Evolutionary conservation across 345 rosid species (phyloP), one percentile per base, ranked within the genome.

Genomic region (Gossypium herbaceum): DNA sequence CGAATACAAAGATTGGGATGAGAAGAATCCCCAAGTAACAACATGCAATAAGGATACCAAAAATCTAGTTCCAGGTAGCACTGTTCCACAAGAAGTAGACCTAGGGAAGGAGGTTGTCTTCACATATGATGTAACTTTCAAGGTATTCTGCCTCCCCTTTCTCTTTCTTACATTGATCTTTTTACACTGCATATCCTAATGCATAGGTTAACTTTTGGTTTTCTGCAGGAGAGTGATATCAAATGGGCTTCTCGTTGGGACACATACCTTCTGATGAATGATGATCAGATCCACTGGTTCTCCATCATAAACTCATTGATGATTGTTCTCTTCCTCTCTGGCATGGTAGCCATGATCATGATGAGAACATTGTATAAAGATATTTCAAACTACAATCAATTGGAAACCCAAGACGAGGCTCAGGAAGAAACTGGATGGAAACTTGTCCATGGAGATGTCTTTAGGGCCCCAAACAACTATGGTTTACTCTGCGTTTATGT

Each of bases 171-270:
- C 24, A 4, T 22, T n/a, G 17, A 19, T 34, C 43, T 19, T 54
- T 51, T 52, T 34, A 8, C 9, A 3, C 5, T 74, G 7, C 47
- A 20, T 47, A 16, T 7, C 25, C 47, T 13, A 22, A 12, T 48
- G 2, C 41, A 22, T 11, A 2, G 77, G 43, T 44, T 58, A n/a
- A 75, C 25, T 60, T 66, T 24, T 17, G 41, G 29, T 71, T 50
- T 63, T 60, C 22, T 69, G 59, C 73, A 92, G 97, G 97, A 89
- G 77, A 92, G 98, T 85, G 97, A 91, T 25, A 88, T 92, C 82
- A 94, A 94, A 85, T 94, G 98, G 98, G 98, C 98, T 71, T 94
- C 98, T 73, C 97, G 98, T n/a, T 94, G 98, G 98, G 98, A 92
- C 85, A 94, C 94, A 6, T 94, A 94, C 83, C 89, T 94, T 47